A percentile compares a stretch with the other conserved stretches of the same genome.
phyloP scores from a whole-genome alignment of 768 basidiomycete genomes.

The Tulasnella sp. region DNA sequence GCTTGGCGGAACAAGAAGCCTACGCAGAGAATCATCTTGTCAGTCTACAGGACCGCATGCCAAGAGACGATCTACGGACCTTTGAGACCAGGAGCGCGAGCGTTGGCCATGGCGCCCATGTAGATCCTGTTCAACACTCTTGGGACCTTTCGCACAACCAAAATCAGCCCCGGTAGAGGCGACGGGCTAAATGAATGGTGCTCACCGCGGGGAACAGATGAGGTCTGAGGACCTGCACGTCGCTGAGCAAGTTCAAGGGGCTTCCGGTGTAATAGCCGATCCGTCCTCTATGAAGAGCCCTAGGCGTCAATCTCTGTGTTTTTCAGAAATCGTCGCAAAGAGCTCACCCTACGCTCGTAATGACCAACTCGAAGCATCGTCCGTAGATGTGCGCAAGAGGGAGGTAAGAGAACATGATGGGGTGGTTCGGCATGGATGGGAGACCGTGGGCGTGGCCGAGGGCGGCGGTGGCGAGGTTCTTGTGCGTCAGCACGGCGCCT shows the following conservation, averaged over 20 bases:
- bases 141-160: conserved; percentile 33
- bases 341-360: not conserved
- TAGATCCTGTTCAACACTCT: conserved; percentile 81
- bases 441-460: conserved; percentile 1
- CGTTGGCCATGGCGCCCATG: conserved; percentile 27
- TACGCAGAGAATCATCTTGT: not conserved
- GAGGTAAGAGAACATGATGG: conserved; percentile 12
- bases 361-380: conserved; percentile 33
- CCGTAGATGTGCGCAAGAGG: conserved; percentile 65
- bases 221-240: conserved; percentile 73
- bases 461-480: not conserved
- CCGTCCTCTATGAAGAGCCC: conserved; percentile 46
- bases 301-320: conserved; percentile 18
- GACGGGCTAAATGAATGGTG: not conserved
- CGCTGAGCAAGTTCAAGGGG: conserved; percentile 81
- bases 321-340: not conserved
- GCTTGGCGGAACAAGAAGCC: conserved; percentile 60
- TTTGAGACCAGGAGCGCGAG: conserved; percentile 63
- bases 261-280: conserved; percentile 88
- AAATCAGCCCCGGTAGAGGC: not conserved
- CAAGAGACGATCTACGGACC: conserved; percentile 29
- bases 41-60: not conserved
- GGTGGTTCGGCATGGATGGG: not conserved
- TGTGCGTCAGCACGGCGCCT: conserved; percentile 14
- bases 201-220: conserved; percentile 49